phyloP scores from a whole-genome alignment of 257 asterid genomes.

The Handroanthus guayacan region DNA sequence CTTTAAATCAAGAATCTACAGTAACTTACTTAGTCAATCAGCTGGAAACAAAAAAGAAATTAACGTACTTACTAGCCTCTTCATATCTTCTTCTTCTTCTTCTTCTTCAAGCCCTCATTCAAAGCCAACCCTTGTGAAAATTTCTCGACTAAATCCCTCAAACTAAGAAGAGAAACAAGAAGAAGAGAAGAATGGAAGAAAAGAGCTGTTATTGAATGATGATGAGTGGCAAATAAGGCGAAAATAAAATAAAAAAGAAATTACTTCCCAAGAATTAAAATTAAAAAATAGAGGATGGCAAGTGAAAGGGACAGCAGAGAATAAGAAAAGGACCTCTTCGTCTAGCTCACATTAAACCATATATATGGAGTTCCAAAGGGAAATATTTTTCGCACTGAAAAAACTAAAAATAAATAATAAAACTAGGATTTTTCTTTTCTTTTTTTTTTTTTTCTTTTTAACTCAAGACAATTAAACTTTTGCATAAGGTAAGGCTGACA shows the following conservation, averaged over 20 bases:
- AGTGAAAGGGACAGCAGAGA: conserved; percentile 79
- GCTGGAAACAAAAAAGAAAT: conserved; percentile 31
- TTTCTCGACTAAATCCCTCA: conserved; percentile 37
- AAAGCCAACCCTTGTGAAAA: conserved; percentile 39
- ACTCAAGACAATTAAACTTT: background rate
- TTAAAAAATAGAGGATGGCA: conserved; percentile 48
- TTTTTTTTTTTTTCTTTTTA: background rate
- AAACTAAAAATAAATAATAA: background rate
- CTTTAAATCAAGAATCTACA: background rate
- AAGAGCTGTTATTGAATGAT: conserved; percentile 59
- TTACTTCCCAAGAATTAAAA: conserved; percentile 24
- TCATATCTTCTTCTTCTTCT: conserved; percentile 52
- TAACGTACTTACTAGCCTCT: conserved; percentile 99
- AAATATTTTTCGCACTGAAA: background rate
- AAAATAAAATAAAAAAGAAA: conserved; percentile 8
- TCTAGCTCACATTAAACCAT: conserved; percentile 43
- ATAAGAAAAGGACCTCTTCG: conserved; percentile 65
- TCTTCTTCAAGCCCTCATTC: conserved; percentile 64
- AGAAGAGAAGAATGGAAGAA: conserved; percentile 28
- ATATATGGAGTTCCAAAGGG: conserved; percentile 34
- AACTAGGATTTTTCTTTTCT: background rate
- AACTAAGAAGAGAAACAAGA: conserved; percentile 40
- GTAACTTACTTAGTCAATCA: conserved; percentile 25
- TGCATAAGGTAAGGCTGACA: conserved; percentile 26
- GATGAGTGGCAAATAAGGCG: conserved; percentile 82